Conservation (phyloP, 75 land plant species). For the Isoetes taiwanensis region DNA sequence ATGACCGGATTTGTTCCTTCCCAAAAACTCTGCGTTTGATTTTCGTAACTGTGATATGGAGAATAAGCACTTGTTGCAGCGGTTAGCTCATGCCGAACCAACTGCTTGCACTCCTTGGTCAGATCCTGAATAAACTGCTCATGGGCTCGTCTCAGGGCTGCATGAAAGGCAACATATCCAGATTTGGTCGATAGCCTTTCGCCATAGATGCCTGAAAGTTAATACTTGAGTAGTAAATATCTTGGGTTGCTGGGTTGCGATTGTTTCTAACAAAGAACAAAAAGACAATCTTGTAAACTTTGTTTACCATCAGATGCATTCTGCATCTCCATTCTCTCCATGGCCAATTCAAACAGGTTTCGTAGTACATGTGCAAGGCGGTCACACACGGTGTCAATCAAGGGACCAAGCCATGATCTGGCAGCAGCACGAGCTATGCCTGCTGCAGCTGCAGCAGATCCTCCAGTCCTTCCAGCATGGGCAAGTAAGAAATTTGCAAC, state of each 20-base stretch:
- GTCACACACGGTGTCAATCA: constrained; percentile 78
- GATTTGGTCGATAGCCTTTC: constrained; percentile 35
- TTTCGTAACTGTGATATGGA: constrained; percentile 34
- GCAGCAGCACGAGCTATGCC: constrained; percentile 92
- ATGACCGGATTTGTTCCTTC: constrained; percentile 8
- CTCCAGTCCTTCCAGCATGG: constrained; percentile 68
- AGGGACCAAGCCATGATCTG: constrained; percentile 78
- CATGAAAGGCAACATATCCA: constrained; percentile 83
- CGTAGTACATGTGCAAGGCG: constrained; percentile 71
- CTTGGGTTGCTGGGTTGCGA: not conserved
- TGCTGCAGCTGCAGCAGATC: constrained; percentile 60
- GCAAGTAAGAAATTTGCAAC: constrained; percentile 96
- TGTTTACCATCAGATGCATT: constrained; percentile 42
- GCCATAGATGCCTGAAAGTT: constrained; percentile 13
- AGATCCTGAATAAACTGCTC: constrained; percentile 51
- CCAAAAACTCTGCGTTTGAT: not conserved
- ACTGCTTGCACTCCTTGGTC: constrained; percentile 74
- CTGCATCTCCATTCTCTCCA: constrained; percentile 44
- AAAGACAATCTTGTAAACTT: no score
- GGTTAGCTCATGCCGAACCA: constrained; percentile 71
- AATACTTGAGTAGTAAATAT: not conserved
- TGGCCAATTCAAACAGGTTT: constrained; percentile 70
- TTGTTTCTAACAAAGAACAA: no score
- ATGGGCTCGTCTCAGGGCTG: constrained; percentile 66
- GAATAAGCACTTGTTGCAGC: constrained; percentile 81